Conservation (phyloP, 2,329 filamentous ascomycete species). For the Ilyonectria destructans region DNA sequence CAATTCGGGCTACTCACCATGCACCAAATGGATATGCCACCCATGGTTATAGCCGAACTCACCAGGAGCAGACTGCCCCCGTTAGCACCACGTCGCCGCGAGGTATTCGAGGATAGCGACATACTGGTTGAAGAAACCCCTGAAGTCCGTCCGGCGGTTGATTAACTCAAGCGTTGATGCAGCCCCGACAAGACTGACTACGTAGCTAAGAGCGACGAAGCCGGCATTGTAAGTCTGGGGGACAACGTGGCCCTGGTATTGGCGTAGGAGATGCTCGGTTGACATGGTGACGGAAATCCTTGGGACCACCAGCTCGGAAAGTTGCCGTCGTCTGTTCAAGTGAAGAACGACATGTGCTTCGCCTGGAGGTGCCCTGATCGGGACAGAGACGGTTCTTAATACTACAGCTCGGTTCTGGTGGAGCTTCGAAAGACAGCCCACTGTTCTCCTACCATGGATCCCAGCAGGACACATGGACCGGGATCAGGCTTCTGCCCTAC, state of each 20-base stretch:
- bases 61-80: constrained; percentile 71
- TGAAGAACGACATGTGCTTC: too few relatives aligned
- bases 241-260: constrained; percentile 64
- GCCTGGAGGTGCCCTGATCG: too few relatives aligned
- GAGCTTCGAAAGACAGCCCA: too few relatives aligned
- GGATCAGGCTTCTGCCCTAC: too few relatives aligned
- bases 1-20: constrained; percentile 65
- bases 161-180: constrained; percentile 87
- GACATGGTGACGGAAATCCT: constrained; percentile 37
- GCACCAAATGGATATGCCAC: constrained; percentile 82
- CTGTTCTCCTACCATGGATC: too few relatives aligned
- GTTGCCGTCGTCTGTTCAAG: too few relatives aligned
- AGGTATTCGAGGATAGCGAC: constrained; percentile 35
- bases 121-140: constrained; percentile 80
- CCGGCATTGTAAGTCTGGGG: constrained; percentile 69
- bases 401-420: too few relatives aligned
- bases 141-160: constrained; percentile 80
- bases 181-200: constrained; percentile 84
- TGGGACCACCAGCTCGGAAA: too few relatives aligned
- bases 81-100: not conserved
- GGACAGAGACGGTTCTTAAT: too few relatives aligned
- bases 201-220: constrained; percentile 81
- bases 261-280: constrained; percentile 53
- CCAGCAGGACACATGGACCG: too few relatives aligned
- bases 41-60: constrained; percentile 79